Evolutionary conservation across 1,284 basidiomycete genomes (phyloP).

Genomic region (Papiliotrema laurentii): DNA sequence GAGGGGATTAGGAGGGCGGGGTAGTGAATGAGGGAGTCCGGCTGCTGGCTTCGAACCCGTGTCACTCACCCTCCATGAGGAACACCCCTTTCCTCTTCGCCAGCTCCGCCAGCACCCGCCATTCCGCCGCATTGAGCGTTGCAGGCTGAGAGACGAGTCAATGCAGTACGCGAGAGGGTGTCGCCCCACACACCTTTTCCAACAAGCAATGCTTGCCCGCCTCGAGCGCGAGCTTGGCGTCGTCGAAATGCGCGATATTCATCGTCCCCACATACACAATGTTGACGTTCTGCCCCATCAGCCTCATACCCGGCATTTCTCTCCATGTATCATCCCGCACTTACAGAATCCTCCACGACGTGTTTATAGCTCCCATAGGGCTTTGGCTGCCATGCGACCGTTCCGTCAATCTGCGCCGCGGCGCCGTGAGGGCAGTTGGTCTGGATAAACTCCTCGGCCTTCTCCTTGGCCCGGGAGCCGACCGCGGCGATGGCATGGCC

Average conservation of each 20-base stretch:
- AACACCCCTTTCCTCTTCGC: constrained; percentile 44
- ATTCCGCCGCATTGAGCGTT: constrained; percentile 50
- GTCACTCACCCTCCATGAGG: constrained; percentile 45
- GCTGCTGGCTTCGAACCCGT: background rate
- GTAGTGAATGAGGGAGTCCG: too few relatives aligned
- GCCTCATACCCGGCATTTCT: background rate
- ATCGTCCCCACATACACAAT: constrained; percentile 53
- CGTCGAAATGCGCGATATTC: constrained; percentile 50
- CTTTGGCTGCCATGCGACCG: constrained; percentile 21
- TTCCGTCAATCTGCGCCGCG: constrained; percentile 27
- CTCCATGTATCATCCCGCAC: background rate
- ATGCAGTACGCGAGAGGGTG: too few relatives aligned
- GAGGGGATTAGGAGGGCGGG: too few relatives aligned
- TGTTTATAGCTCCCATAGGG: constrained; percentile 45
- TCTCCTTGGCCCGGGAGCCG: constrained; percentile 43
- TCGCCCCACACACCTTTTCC: constrained; percentile 48
- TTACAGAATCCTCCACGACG: constrained; percentile 42
- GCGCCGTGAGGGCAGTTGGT: constrained; percentile 32
- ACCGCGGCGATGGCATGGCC: constrained; percentile 48
- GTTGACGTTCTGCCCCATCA: constrained; percentile 40
- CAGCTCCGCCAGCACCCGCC: constrained; percentile 42
- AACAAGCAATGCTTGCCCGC: constrained; percentile 49
- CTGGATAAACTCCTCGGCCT: constrained; percentile 47
- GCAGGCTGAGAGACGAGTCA: constrained; percentile 48
- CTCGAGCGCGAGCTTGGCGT: constrained; percentile 45